Evolutionary conservation across 441 rosid genomes (phyloP), one percentile per base, ranked within the genome.

Genomic region (Gossypium aridum): DNA sequence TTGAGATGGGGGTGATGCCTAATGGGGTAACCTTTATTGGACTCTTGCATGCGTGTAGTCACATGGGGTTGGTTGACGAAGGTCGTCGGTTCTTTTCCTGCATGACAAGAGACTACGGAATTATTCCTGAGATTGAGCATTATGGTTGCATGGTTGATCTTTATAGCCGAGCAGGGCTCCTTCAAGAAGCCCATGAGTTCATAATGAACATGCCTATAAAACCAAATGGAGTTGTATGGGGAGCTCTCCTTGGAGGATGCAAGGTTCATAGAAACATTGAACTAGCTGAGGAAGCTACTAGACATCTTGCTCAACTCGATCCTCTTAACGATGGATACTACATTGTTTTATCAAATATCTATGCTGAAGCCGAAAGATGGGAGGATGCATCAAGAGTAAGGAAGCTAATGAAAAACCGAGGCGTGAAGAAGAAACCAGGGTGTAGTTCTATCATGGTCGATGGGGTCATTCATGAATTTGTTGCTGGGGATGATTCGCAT

Each of bases 91-190:
- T 75, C 63, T 82, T 85, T 63, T n/a, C 54, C 12, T 62, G 78
- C 68, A 79, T 85, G 86, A 73, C 72, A 14, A 64, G 56, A 10
- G 81, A 67, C 54, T 70, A 62, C n/a, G 79, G 56, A 17, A 54
- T 81, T 25, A n/a, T 71, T 65, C 88, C 82, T 2, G 73, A 81
- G 49, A 69, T 85, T 23, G 83, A 83, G 77, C 88, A 83, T 53
- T 83, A 85, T 70, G 84, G 88, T 17, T 85, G 88, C 39, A 77
- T 83, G 78, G 86, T 83, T 2, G 88, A 85, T 75, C 81, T 85
- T 57, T 61, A 79, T 23, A 77, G 86, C 53, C 72, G 88, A 60
- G 84, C 81, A 20, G 84, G 88, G 54, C 75, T 72, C 57, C 80
- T 85, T 47, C 77, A 81, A 22, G 88, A 85, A 72, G 88, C 88